Evolutionary conservation across 768 basidiomycete genomes (phyloP).

Genomic region (Leccinum sublutescens): DNA sequence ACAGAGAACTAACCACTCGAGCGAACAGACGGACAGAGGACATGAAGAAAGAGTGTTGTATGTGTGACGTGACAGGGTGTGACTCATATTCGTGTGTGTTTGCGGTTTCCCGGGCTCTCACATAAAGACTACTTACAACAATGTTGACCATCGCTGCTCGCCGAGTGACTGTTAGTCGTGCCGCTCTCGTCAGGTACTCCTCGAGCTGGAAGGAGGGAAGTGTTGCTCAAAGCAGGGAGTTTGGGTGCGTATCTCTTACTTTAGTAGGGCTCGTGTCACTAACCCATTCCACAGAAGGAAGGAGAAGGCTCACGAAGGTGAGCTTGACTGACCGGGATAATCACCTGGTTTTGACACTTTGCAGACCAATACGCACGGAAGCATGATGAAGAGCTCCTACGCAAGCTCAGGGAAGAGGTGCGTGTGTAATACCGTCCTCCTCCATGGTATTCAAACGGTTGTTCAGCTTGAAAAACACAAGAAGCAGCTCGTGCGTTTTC

Average conservation of each 20-base stretch:
- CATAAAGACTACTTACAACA: background rate
- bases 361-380: slow-evolving; percentile 63
- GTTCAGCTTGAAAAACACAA: slow-evolving; percentile 32
- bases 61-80: slow-evolving; percentile 44
- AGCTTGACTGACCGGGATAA: slow-evolving; percentile 5
- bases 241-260: slow-evolving; percentile 45
- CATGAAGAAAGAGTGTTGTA: slow-evolving; percentile 51
- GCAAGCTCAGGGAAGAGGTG: slow-evolving; percentile 59
- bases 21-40: slow-evolving; percentile 55
- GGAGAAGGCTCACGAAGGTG: slow-evolving; percentile 70
- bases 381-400: slow-evolving; percentile 56
- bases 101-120: background rate
- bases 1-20: slow-evolving; percentile 40
- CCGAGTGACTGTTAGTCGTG: slow-evolving; percentile 39
- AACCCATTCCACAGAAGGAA: slow-evolving; percentile 50
- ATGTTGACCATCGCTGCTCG: slow-evolving; percentile 34
- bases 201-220: slow-evolving; percentile 51
- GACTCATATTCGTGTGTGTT: slow-evolving; percentile 23
- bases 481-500: slow-evolving; percentile 31
- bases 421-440: slow-evolving; percentile 22
- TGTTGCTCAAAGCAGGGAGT: slow-evolving; percentile 60
- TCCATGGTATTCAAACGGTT: background rate
- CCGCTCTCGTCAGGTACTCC: slow-evolving; percentile 35
- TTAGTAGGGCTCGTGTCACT: background rate
- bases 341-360: slow-evolving; percentile 1